phyloP scores from a whole-genome alignment of 2,329 filamentous ascomycete genomes.

The Pyrenophora seminiperda region DNA sequence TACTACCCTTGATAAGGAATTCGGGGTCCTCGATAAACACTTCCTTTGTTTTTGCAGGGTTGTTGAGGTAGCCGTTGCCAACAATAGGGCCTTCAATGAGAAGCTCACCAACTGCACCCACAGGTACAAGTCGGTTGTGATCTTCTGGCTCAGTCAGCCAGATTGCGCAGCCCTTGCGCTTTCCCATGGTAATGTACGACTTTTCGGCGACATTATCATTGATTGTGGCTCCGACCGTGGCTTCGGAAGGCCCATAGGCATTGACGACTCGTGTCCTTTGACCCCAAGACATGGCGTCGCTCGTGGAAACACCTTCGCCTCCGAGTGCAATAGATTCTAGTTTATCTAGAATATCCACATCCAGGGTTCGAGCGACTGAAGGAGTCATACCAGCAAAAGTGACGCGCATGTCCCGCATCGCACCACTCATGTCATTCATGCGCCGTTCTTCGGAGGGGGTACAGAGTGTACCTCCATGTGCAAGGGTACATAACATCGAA shows the following conservation, averaged over 20 bases:
- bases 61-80: conserved; percentile 46
- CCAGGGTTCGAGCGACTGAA: conserved; percentile 45
- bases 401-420: conserved; percentile 43
- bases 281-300: conserved; percentile 53
- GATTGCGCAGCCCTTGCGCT: conserved; percentile 38
- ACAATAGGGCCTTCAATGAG: conserved; percentile 64
- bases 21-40: conserved; percentile 57
- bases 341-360: conserved; percentile 46
- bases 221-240: conserved; percentile 44
- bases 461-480: conserved; percentile 43
- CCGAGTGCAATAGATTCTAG: conserved; percentile 53
- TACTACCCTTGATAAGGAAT: conserved; percentile 66
- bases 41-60: conserved; percentile 44
- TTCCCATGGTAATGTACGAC: conserved; percentile 47
- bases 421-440: conserved; percentile 54
- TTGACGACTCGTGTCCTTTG: conserved; percentile 43
- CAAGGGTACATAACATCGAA: conserved; percentile 44
- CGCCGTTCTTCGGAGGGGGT: conserved; percentile 53
- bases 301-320: conserved; percentile 46
- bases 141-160: conserved; percentile 52
- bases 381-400: conserved; percentile 47
- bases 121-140: conserved; percentile 44
- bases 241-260: conserved; percentile 46
- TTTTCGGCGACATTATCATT: conserved; percentile 37
- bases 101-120: conserved; percentile 57